Base-by-base conservation (phyloP, 2,329 filamentous ascomycete species). In the Talaromyces marneffei region DNA sequence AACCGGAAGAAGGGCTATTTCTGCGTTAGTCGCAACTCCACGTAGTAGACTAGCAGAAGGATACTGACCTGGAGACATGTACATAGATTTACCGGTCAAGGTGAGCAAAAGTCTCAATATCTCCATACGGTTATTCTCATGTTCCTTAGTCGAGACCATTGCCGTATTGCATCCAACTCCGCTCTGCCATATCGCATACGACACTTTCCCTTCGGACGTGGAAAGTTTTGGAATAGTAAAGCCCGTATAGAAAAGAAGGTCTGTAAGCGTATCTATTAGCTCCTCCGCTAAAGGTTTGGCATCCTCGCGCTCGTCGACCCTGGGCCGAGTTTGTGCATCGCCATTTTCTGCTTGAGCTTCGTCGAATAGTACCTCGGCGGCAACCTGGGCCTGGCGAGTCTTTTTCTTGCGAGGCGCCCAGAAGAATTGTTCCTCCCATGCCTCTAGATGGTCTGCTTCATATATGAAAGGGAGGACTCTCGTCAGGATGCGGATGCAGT, bases 141-240 rank as follows among this genome's bases (percentile, higher is more conserved):
- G 88, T 69, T 97, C 92, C 74, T 91, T 96, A 57, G 88, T 97
- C 3, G 92, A 93, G 9, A 88, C 88, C 67, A 95, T 87, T 4
- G 92, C 86, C 16, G 89, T 90, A 74, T 96, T 96, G 79, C 93
- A 97, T 14, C 94, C 94, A 31, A 99, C 93, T 53, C 94, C 94
- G 71, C 91, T 97, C 78, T 97, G 92, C 94, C 94, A 99, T 72
- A 99, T 97, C 59, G 91, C 89, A 76, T 94, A 96, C 7, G 88
- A 89, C 60, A 97, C 89, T 73, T 94, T 95, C 65, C 84, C 83
- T 70, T 89, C 91, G 59, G 85, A 85, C 61, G 86, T 82, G 14
- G 86, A 82, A 44, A 89, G 84, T 62, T 82, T 85, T 9, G 93
- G 90, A 16, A 97, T 83, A 0, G 93, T 96, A 69, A 99, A 89